These are phyloP conservation scores for Ustilago nuda DNA, from an alignment of 1,284 basidiomycete species.

Conservation along the genomic window DNA sequence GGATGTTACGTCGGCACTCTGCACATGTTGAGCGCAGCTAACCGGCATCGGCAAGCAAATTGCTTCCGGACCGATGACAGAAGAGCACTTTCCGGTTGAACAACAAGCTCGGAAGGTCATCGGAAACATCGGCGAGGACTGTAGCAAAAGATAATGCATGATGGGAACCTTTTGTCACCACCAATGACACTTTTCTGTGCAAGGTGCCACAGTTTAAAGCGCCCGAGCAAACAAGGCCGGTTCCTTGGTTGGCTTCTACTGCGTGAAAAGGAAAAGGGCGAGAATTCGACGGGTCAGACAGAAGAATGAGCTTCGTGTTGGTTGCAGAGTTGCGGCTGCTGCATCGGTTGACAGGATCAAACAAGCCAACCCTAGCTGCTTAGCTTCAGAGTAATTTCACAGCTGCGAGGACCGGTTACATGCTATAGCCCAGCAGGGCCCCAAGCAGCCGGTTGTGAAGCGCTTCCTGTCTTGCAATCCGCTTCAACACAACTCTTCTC, in stretches of 20 bases:
- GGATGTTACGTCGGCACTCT: not conserved
- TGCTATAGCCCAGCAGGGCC: conserved; percentile 2
- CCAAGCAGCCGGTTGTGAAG: not conserved
- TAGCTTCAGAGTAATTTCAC: not conserved
- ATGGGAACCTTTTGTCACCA: not conserved
- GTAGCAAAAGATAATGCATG: not conserved
- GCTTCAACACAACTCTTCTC: not conserved
- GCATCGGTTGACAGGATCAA: conserved; percentile 1
- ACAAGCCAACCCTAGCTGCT: not conserved
- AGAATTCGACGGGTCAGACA: conserved; percentile 8
- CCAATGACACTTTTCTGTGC: not conserved
- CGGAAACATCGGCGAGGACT: not conserved
- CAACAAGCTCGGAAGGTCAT: not conserved
- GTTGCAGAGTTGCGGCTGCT: not conserved
- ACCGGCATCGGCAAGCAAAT: no score
- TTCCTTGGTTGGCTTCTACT: not conserved
- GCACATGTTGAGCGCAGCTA: no score
- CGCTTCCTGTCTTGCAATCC: not conserved
- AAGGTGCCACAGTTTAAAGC: not conserved
- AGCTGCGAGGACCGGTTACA: conserved; percentile 4
- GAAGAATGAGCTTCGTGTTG: not conserved
- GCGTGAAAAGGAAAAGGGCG: not conserved
- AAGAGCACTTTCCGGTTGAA: no score
- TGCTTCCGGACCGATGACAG: no score
- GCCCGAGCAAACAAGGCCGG: not conserved